Conservation (phyloP, 208 protist species). For the Leishmania major region DNA sequence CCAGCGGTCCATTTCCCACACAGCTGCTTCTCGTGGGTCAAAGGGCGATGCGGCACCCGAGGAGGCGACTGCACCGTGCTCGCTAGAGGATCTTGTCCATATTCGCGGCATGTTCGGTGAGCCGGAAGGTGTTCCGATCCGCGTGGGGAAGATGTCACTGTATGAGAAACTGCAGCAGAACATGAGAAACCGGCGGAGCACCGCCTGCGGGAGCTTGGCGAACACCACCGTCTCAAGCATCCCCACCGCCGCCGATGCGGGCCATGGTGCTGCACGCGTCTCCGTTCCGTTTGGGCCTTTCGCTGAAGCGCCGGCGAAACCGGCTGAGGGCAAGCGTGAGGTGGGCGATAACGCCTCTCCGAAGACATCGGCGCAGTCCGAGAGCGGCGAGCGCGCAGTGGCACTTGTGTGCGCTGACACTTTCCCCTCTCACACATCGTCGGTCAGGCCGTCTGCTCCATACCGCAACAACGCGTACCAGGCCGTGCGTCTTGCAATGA, state of each 20-base stretch:
- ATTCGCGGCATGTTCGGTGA: conserved; percentile 32
- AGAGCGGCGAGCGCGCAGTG: neutral
- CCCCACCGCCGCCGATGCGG: neutral
- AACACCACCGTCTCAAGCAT: neutral
- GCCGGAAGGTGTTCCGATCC: conserved; percentile 21
- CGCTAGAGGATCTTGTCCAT: conserved; percentile 25
- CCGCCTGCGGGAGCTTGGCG: too few species aligned
- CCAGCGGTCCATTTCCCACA: neutral
- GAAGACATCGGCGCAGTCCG: neutral
- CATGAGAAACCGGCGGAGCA: conserved; percentile 8
- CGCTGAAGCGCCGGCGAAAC: neutral
- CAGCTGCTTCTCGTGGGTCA: neutral
- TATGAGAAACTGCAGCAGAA: conserved; percentile 36
- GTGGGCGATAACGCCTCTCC: neutral
- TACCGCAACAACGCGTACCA: conserved; percentile 81
- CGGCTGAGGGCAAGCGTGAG: neutral
- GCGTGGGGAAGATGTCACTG: conserved; percentile 32
- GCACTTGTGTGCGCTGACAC: neutral
- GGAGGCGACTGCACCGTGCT: conserved; percentile 16
- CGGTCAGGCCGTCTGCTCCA: neutral
- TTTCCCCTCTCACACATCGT: conserved; percentile 5
- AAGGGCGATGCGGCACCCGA: neutral
- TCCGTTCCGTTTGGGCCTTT: neutral
- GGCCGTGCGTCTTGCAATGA: conserved; percentile 65
- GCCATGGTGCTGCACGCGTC: neutral